Base-by-base conservation (phyloP, 129 eudicot species). In the Helianthus tuberosus region DNA sequence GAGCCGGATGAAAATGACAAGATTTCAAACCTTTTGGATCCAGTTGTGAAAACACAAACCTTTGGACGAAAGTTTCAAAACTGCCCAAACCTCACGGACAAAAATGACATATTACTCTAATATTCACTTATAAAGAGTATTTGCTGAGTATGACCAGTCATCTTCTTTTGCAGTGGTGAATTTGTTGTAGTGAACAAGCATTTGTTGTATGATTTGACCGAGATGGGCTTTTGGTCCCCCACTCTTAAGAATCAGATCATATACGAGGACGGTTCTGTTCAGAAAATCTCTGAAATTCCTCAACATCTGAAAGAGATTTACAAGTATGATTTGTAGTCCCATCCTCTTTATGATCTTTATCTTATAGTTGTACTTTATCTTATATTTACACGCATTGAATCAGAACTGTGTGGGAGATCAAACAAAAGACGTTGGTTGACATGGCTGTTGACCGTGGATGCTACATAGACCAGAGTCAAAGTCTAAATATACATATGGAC, bases 381-480 rank as follows among this genome's bases (percentile, higher is more conserved):
- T 8, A 68, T 12, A 46, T 11, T 13, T 57, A 61, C 14, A 43
- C 8, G n/a, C 49, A 12, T 67, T 57, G 25, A 44, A 17, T 55
- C 84, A 94, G 99, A 80, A 91, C 99, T 74, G 99, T 91, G 41
- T 94, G 97, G 99, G 99, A 94, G 83, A 94, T 94, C 64, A 94
- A 88, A 76, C 99, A 94, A 69, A 85, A 84, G 74, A 85, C 95
- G 0, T 64, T 94, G 84, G 97, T 94, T 72, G 96, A 94, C 76
- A 94, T 94, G 99, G 99, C 99, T 41, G 96, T 82, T 39, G 99
- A 94, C 51, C 96, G 99, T 39, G 99, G 99, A 5, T 94, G 99
- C 78, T 94, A 78, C 83, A 91, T 94, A 5, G 99, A 94, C 81
- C 97, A 94, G 72, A 88, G 99, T 71, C 99, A 94, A 69, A 94